These are phyloP conservation scores for Erysimum pusillum DNA, from an alignment of 441 rosid genomes.

Conservation along the genomic window DNA sequence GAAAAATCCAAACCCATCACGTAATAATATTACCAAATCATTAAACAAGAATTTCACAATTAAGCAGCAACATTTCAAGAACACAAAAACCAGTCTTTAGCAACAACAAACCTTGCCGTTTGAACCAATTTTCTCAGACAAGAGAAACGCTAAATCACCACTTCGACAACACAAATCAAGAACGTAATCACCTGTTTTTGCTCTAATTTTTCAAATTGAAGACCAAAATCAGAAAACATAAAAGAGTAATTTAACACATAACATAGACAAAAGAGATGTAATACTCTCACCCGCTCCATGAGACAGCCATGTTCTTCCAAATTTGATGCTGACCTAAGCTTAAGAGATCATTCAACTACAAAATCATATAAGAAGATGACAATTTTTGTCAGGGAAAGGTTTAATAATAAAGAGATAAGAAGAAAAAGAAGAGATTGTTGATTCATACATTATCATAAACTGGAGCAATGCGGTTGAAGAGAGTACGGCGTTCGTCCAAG, in stretches of 20 bases:
- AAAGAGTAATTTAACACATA: background rate
- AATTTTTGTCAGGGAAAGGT: background rate
- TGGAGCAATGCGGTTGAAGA: conserved; percentile 84
- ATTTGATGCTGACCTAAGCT: conserved; percentile 89
- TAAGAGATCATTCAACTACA: conserved; percentile 80
- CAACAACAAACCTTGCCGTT: conserved; percentile 64
- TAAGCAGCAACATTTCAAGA: background rate
- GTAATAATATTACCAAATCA: conserved; percentile 45
- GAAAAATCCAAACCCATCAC: conserved; percentile 89
- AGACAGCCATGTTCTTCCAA: conserved; percentile 91
- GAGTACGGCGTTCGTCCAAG: conserved; percentile 65
- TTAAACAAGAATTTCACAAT: background rate
- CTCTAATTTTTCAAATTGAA: conserved; percentile 49
- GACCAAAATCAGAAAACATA: conserved; percentile 1
- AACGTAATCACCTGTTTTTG: conserved; percentile 66
- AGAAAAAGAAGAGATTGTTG: background rate
- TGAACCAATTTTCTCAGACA: conserved; percentile 78
- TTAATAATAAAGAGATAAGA: background rate
- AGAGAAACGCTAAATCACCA: conserved; percentile 83
- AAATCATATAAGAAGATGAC: background rate
- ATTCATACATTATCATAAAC: conserved; percentile 69
- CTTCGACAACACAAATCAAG: conserved; percentile 94
- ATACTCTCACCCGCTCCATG: conserved; percentile 74
- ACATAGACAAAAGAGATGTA: conserved; percentile 3
- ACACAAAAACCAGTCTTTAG: background rate